Base-by-base conservation (phyloP, 2,329 filamentous ascomycete species). In the Alternaria tenuissima region DNA sequence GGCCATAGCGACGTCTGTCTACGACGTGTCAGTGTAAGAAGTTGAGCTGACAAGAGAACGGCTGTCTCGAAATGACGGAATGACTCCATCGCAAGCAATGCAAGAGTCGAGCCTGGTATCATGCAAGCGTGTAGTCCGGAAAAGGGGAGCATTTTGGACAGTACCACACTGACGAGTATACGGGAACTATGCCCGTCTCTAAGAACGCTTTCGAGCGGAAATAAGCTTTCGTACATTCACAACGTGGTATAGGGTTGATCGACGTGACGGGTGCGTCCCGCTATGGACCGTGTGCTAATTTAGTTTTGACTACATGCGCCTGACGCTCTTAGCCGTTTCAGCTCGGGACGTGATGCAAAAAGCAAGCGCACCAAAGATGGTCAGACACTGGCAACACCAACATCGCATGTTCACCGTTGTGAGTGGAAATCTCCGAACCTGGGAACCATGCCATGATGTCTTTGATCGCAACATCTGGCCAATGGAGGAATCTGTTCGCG, bases 241-340 rank as follows among this genome's bases (percentile, higher is more conserved):
- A 48, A 34, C 56, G 46, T 34, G 7, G 24, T 49, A 39, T 59
- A 49, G 16, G 52, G 52, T 18, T 55, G 57, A 59, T 59, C 57
- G 44, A 51, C 52, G 39, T 36, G 38, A 24, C 41, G 55, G 49
- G 55, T 38, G 16, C 51, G 42, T 58, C 51, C 56, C 56, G 42
- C 34, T 30, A 47, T 55, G 46, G 30, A 48, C 26, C 52, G 44
- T 24, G 28, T 16, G 20, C 18, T 30, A 55, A 47, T 55, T 58
- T 54, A n/a, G 44, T 34, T 59, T 26, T n/a, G 22, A 20, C 41
- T 32, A 44, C 30, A 30, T 41, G 32, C 22, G 43, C 57, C 24
- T 32, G 52, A 41, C 52, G 16, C 14, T 32, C n/a, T 51, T 39
- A 39, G 52, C 18, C 38, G 57, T 60, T 60, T 60, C 57, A 57